These are phyloP conservation scores for Penicillium paradoxum DNA, from an alignment of 495 filamentous ascomycete genomes.

Conservation along the genomic window DNA sequence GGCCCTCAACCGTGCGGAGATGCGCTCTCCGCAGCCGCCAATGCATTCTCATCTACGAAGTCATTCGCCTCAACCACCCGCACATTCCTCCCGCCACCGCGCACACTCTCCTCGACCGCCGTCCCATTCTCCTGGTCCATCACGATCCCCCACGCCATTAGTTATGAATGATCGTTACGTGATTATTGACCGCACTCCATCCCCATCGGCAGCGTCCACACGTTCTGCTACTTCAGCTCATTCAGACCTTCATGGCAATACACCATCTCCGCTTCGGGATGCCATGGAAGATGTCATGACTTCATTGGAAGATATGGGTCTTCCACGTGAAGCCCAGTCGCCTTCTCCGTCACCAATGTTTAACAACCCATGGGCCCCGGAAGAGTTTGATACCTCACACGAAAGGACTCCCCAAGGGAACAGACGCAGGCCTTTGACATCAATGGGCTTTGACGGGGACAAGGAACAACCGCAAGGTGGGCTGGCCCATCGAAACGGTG, in stretches of 20 bases:
- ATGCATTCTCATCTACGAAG: constrained; percentile 4
- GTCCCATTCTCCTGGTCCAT: constrained; percentile 12
- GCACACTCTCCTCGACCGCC: constrained; percentile 18
- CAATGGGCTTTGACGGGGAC: constrained; percentile 59
- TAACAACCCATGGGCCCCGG: constrained; percentile 84
- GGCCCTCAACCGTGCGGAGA: constrained; percentile 21
- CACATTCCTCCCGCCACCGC: neutral
- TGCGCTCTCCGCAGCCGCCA: constrained; percentile 5
- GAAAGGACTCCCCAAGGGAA: constrained; percentile 27
- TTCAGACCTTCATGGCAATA: constrained; percentile 61
- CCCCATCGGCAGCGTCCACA: constrained; percentile 47
- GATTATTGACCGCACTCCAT: constrained; percentile 50
- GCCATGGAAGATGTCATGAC: constrained; percentile 99
- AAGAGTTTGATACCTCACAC: constrained; percentile 68
- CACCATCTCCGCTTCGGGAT: constrained; percentile 83
- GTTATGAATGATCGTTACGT: constrained; percentile 48
- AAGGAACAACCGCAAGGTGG: constrained; percentile 43
- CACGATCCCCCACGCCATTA: constrained; percentile 37
- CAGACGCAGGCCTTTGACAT: constrained; percentile 58
- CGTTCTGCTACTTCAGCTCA: constrained; percentile 50
- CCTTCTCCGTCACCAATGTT: constrained; percentile 49
- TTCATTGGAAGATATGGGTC: constrained; percentile 83
- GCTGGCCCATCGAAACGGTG: constrained; percentile 30
- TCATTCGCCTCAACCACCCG: constrained; percentile 8
- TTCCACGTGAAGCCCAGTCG: constrained; percentile 47